These are phyloP conservation scores for Heterobasidion irregulare DNA, from an alignment of 1,284 basidiomycete species.

Conservation along the genomic window DNA sequence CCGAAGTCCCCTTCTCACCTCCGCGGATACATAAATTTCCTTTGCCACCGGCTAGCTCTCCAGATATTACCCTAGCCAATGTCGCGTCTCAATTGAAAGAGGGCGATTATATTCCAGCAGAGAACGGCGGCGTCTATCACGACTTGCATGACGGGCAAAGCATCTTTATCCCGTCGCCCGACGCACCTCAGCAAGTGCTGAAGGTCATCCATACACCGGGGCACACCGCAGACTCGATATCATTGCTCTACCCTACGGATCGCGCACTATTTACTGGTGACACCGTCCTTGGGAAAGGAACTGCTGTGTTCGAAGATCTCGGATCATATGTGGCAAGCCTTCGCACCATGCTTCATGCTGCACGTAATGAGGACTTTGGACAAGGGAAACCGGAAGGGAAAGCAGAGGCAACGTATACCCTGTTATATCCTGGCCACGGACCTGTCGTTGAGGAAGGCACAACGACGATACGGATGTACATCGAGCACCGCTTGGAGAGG, in stretches of 20 bases:
- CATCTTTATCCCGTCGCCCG: slow-evolving; percentile 21
- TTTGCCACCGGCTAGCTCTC: slow-evolving; percentile 15
- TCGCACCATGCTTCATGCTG: slow-evolving; percentile 39
- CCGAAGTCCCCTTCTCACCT: slow-evolving; percentile 38
- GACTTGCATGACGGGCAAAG: slow-evolving; percentile 47
- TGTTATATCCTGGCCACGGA: slow-evolving; percentile 85
- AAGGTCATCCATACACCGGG: slow-evolving; percentile 82
- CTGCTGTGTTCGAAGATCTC: slow-evolving; percentile 86
- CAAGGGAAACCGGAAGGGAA: background rate
- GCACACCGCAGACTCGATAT: slow-evolving; percentile 86
- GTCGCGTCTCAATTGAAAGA: slow-evolving; percentile 35
- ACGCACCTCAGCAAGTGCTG: slow-evolving; percentile 23
- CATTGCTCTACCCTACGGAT: slow-evolving; percentile 55
- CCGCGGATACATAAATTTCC: slow-evolving; percentile 71
- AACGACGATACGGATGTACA: slow-evolving; percentile 62
- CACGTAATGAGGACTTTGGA: slow-evolving; percentile 11
- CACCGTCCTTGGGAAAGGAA: slow-evolving; percentile 86
- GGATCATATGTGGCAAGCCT: slow-evolving; percentile 65
- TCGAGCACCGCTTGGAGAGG: slow-evolving; percentile 75
- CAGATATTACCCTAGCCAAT: slow-evolving; percentile 25
- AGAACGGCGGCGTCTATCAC: slow-evolving; percentile 38
- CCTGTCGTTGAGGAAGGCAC: slow-evolving; percentile 59
- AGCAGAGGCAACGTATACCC: slow-evolving; percentile 22
- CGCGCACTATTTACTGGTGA: slow-evolving; percentile 82
- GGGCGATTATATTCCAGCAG: slow-evolving; percentile 34